Percentiles rank a stretch among this genome's conserved stretches.
phyloP scores from a whole-genome alignment of 2,329 filamentous ascomycete genomes.

The Aquanectria penicillioides region DNA sequence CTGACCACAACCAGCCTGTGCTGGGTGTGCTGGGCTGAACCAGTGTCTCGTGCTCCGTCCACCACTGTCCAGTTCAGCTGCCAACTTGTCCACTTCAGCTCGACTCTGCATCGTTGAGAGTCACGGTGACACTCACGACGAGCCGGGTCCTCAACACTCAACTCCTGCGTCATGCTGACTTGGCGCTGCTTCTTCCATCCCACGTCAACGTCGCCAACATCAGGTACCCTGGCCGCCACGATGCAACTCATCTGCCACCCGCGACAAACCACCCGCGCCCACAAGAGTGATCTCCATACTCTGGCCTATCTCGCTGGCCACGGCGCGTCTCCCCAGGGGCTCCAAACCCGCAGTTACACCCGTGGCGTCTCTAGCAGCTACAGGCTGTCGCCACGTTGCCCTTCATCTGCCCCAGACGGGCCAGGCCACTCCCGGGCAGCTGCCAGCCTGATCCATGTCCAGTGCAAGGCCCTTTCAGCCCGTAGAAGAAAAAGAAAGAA shows the following conservation, averaged over 20 bases:
- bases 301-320: not conserved
- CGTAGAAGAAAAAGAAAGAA: conserved; percentile 7
- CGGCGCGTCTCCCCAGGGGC: not conserved
- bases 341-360: conserved; percentile 4
- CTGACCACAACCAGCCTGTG: too few relatives aligned
- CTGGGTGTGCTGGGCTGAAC: conserved; percentile 1
- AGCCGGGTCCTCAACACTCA: not conserved
- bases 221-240: conserved; percentile 14
- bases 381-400: conserved; percentile 17
- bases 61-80: not conserved
- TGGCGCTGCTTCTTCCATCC: not conserved
- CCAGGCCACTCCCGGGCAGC: not conserved
- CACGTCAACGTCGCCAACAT: conserved; percentile 15
- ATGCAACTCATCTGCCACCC: conserved; percentile 21
- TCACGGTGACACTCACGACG: not conserved
- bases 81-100: not conserved
- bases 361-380: conserved; percentile 10
- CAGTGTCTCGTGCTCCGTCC: not conserved
- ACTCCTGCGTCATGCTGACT: not conserved
- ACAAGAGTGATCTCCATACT: too few relatives aligned
- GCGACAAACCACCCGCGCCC: conserved; percentile 2
- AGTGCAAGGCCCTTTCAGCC: not conserved
- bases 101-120: conserved; percentile 2
- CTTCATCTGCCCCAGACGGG: conserved; percentile 16
- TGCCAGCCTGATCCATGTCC: conserved; percentile 9